Percentiles rank a stretch among this genome's conserved stretches.
These are phyloP conservation scores for Populus simonii DNA, from an alignment of 345 rosid genomes.

Conservation along the genomic window DNA sequence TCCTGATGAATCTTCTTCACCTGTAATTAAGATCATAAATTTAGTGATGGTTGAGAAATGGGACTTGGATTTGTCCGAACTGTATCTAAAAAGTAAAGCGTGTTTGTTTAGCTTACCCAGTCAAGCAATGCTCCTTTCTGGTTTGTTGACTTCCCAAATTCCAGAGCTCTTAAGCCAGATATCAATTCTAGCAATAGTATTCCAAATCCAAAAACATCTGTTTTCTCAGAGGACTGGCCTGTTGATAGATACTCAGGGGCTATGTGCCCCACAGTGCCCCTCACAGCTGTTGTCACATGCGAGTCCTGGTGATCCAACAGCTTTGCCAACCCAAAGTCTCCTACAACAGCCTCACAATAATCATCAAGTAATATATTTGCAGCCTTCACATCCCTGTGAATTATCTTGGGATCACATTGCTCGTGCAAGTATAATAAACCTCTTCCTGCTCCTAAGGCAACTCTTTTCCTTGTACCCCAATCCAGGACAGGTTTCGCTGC, in stretches of 20 bases:
- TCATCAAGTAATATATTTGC: slow-evolving; percentile 92
- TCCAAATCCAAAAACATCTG: slow-evolving; percentile 93
- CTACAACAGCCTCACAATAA: slow-evolving; percentile 77
- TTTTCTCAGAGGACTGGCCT: slow-evolving; percentile 93
- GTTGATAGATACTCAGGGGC: slow-evolving; percentile 95
- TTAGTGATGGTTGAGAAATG: neutral
- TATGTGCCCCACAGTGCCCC: slow-evolving; percentile 95
- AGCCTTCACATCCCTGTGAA: slow-evolving; percentile 95
- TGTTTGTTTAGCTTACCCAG: slow-evolving; percentile 55
- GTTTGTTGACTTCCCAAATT: slow-evolving; percentile 72
- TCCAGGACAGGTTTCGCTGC: slow-evolving; percentile 79
- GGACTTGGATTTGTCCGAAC: neutral
- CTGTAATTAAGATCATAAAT: slow-evolving; percentile 32
- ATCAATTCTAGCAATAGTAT: slow-evolving; percentile 81
- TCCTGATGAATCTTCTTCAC: slow-evolving; percentile 84
- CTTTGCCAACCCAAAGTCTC: slow-evolving; percentile 96
- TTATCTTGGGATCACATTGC: slow-evolving; percentile 95
- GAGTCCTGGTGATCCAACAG: slow-evolving; percentile 82
- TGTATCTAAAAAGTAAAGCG: neutral
- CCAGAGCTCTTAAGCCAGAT: slow-evolving; percentile 79
- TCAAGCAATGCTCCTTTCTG: slow-evolving; percentile 90
- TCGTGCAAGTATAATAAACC: slow-evolving; percentile 91
- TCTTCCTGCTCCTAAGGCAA: slow-evolving; percentile 89
- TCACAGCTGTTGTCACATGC: slow-evolving; percentile 90
- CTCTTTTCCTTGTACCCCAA: slow-evolving; percentile 86